phyloP scores from a whole-genome alignment of 345 rosid species.

The Xanthoceras sorbifolium region DNA sequence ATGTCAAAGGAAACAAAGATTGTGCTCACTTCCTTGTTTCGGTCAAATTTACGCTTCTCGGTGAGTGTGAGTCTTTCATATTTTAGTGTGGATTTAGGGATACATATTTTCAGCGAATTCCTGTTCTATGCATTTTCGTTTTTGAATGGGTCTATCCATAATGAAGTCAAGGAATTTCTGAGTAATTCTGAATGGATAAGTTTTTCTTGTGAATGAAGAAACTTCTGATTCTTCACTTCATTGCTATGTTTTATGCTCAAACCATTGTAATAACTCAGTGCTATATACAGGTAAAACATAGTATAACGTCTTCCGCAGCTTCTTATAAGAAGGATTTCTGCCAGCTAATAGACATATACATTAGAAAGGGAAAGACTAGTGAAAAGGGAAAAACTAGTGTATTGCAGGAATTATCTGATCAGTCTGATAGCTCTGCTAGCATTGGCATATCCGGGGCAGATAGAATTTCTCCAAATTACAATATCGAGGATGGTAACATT shows the following conservation, averaged over 20 bases:
- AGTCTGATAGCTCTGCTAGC: slow-evolving; percentile 29
- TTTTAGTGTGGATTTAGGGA: neutral
- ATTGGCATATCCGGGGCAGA: slow-evolving; percentile 32
- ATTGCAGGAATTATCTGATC: slow-evolving; percentile 34
- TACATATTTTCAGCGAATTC: neutral
- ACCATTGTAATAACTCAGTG: slow-evolving; percentile 18
- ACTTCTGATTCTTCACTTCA: neutral
- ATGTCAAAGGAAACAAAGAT: slow-evolving; percentile 71
- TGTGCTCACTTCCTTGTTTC: slow-evolving; percentile 81
- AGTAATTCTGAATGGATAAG: neutral
- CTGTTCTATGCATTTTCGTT: slow-evolving; percentile 9
- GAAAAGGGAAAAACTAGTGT: slow-evolving; percentile 28
- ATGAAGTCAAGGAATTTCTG: slow-evolving; percentile 1
- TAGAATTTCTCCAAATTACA: slow-evolving; percentile 13
- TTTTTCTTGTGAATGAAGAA: slow-evolving; percentile 5
- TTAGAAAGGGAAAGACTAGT: slow-evolving; percentile 38
- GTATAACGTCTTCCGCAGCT: slow-evolving; percentile 61
- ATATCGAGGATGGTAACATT: neutral
- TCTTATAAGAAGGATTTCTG: slow-evolving; percentile 69
- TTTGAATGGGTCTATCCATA: neutral
- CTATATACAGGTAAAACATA: slow-evolving; percentile 69
- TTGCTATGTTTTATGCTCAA: neutral
- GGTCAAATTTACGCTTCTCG: slow-evolving; percentile 69
- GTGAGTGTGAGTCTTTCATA: slow-evolving; percentile 64
- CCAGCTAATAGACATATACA: slow-evolving; percentile 52